phyloP scores from a whole-genome alignment of 192 early-diverging fungal species.

The Backusella circina region DNA sequence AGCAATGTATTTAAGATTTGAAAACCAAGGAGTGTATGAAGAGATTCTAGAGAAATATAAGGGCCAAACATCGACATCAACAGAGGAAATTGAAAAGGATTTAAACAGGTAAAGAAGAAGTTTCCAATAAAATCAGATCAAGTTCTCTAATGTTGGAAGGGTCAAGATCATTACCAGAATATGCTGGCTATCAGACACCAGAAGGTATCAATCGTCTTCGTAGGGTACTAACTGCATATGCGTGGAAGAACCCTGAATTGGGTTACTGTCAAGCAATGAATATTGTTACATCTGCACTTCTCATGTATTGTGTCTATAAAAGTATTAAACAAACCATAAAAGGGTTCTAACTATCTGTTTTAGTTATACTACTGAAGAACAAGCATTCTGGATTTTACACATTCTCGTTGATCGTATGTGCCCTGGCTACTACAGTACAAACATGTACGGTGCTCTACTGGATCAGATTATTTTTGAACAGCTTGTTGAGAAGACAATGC shows the following conservation, averaged over 20 bases:
- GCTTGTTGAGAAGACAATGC: constrained; percentile 88
- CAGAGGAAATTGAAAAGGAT: constrained; percentile 92
- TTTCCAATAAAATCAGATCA: neutral
- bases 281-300: constrained; percentile 90
- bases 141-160: constrained; percentile 20
- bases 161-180: constrained; percentile 87
- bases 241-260: constrained; percentile 82
- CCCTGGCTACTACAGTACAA: constrained; percentile 93
- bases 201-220: constrained; percentile 92
- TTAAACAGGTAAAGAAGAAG: constrained; percentile 46
- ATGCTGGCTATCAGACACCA: constrained; percentile 83
- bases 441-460: constrained; percentile 96
- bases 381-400: constrained; percentile 94
- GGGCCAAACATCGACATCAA: constrained; percentile 62
- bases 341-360: neutral
- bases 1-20: constrained; percentile 75
- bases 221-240: constrained; percentile 86
- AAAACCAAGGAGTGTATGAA: constrained; percentile 72
- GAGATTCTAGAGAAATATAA: constrained; percentile 55
- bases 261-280: constrained; percentile 99
- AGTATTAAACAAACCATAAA: neutral
- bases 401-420: constrained; percentile 87
- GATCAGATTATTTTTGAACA: constrained; percentile 96
- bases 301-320: constrained; percentile 57
- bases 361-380: constrained; percentile 90